Evolutionary conservation across 1,284 basidiomycete species (phyloP), one percentile per base, ranked within the genome.

Genomic region (Cystobasidium pallidum): DNA sequence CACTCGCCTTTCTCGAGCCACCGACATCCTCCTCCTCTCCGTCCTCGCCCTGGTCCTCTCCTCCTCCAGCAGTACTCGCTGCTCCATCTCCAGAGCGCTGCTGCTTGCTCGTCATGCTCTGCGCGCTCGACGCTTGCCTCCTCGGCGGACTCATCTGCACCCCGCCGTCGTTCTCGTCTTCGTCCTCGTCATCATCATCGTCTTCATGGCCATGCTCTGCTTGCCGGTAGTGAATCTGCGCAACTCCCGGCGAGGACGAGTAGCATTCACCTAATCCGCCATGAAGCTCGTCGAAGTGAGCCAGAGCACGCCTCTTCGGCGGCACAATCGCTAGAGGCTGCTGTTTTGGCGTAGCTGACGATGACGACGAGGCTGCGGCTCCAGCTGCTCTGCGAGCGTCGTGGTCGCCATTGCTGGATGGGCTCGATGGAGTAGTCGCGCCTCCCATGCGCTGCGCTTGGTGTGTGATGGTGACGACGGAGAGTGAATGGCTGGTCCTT

Each of bases 1-100:
- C 77, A 45, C 72, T 74, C 1, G 77, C 77, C 61, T 78, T 78
- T 49, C 77, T 64, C 21, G 68, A 71, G 21, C 59, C 61, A 11
- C 57, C 57, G 1, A 21, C n/a, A 36, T 63, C 49, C 19, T 71
- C 67, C 26, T 70, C 68, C 6, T 64, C 61, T 28, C 39, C 59
- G n/a, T 64, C 58, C 13, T 36, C 54, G 8, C n/a, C 45, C n/a
- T 62, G 32, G 43, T 26, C 43, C 26, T 61, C 15, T 15, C 6
- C 41, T 39, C 47, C 67, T 7, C n/a, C n/a, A n/a, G n/a, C 8
- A 1, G n/a, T 24, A 17, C 13, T 39, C 30, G 13, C 26, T 57
- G 7, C 54, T 57, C 17, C 26, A 13, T 34, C 36, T 39, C 36
- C 13, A 6, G 36, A 13, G 36, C 36, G 28, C 54, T 34, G 54